Evolutionary conservation across 441 rosid species (phyloP).

Genomic region (Pelargonium cotyledonis): DNA sequence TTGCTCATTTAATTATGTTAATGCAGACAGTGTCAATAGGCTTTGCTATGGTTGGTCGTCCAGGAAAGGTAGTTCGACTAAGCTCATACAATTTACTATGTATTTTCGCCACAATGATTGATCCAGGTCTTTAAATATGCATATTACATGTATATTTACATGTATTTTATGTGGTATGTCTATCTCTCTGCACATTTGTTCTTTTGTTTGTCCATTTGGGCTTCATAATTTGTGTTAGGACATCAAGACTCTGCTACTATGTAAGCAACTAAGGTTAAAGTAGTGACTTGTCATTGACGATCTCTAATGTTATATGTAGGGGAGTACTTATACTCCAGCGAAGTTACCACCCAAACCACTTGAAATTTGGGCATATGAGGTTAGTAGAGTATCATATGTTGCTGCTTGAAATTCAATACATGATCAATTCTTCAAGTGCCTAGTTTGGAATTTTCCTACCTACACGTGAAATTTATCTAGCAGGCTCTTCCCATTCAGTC

Average conservation of each 20-base stretch:
- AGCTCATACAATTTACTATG: neutral
- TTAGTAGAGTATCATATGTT: conserved; percentile 16
- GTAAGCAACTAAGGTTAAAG: neutral
- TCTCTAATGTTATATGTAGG: conserved; percentile 41
- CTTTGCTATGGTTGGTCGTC: conserved; percentile 74
- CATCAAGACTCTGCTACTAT: neutral
- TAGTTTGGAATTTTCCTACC: neutral
- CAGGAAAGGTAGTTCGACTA: conserved; percentile 55
- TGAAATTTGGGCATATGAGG: conserved; percentile 88
- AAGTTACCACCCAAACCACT: conserved; percentile 81
- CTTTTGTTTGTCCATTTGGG: neutral
- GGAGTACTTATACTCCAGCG: conserved; percentile 59
- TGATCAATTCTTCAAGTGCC: neutral
- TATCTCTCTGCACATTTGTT: neutral
- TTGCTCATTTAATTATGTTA: conserved; percentile 12
- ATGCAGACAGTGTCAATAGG: conserved; percentile 88
- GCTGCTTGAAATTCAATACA: conserved; percentile 1
- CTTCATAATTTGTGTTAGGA: neutral
- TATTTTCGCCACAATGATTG: neutral
- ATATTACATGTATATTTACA: neutral
- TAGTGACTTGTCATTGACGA: conserved; percentile 2
- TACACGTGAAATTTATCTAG: neutral
- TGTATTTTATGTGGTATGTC: neutral
- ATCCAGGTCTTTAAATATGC: neutral
- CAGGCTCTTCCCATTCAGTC: conserved; percentile 36